Evolutionary conservation across 2,329 filamentous ascomycete genomes (phyloP), one percentile per base, ranked within the genome.

Genomic region (Cadophora sp.): DNA sequence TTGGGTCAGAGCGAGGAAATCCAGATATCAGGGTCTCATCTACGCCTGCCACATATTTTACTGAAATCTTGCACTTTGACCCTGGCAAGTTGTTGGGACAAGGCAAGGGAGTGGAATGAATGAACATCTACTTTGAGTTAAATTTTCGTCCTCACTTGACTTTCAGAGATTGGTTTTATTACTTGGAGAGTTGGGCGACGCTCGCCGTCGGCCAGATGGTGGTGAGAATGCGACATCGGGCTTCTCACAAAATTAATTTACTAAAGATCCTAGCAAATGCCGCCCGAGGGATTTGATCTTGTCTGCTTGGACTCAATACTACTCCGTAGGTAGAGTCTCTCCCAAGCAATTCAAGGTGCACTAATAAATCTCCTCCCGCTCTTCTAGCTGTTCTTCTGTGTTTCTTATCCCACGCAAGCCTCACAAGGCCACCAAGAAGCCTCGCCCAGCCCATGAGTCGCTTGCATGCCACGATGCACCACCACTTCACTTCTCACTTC

Each of bases 351-450:
- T 41, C 48, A 14, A 24, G 16, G 4, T 4, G 20, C 20, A 30
- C 48, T 51, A 16, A 24, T 24, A 27, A 14, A 13, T 30, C 20
- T 18, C 39, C 7, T 59, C 56, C 56, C 39, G 56, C 39, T 13
- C 22, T 27, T 45, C 39, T 43, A 30, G 20, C 33, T 22, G 13
- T 45, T 59, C 39, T n/a, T 13, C 16, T 24, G 55, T 43, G 14
- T 27, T 59, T 59, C 16, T 59, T 59, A 59, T 59, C 41, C 60
- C 47, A 62, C 47, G 56, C 62, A 59, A 65, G 62, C 62, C 53
- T 58, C 45, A 51, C 53, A 24, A 45, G 48, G n/a, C 45, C 62
- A n/a, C 11, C 11, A 8, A 18, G 41, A 48, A 39, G 53, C 51
- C 47, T 59, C 59, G 36, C 64, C 36, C 41, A 48, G 41, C 22